phyloP scores from a whole-genome alignment of 2,329 filamentous ascomycete species.

The Pezicula rhizophila region DNA sequence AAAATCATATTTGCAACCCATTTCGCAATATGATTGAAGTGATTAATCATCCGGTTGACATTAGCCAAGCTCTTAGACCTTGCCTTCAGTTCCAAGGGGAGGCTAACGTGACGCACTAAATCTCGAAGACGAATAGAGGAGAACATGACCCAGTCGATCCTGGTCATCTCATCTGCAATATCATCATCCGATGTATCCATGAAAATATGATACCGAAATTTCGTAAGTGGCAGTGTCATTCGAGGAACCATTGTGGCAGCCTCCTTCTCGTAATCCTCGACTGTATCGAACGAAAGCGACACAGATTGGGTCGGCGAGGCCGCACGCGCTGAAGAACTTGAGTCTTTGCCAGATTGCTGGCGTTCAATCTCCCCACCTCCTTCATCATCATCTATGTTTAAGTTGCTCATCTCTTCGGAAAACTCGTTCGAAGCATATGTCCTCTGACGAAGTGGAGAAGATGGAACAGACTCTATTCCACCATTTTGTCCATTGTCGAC shows the following conservation, averaged over 20 bases:
- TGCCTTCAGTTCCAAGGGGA: slow-evolving; percentile 65
- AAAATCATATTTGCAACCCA: slow-evolving; percentile 82
- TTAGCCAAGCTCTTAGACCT: slow-evolving; percentile 74
- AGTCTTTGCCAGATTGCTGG: slow-evolving; percentile 18
- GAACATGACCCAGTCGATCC: slow-evolving; percentile 98
- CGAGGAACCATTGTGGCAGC: slow-evolving; percentile 67
- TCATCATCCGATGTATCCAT: slow-evolving; percentile 82
- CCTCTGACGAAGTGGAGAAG: slow-evolving; percentile 14
- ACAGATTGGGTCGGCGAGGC: slow-evolving; percentile 17
- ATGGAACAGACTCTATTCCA: slow-evolving; percentile 13
- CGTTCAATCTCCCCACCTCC: slow-evolving; percentile 16
- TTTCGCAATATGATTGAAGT: slow-evolving; percentile 81
- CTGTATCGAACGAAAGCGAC: slow-evolving; percentile 47
- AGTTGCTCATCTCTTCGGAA: slow-evolving; percentile 13
- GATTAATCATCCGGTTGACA: slow-evolving; percentile 88
- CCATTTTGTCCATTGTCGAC: slow-evolving; percentile 21
- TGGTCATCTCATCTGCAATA: slow-evolving; percentile 84
- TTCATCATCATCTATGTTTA: slow-evolving; percentile 13
- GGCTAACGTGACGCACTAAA: slow-evolving; percentile 82
- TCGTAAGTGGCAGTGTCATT: slow-evolving; percentile 65
- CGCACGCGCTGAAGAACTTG: slow-evolving; percentile 15
- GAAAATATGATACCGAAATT: slow-evolving; percentile 82
- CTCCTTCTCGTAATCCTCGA: slow-evolving; percentile 76
- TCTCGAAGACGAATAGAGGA: slow-evolving; percentile 90
- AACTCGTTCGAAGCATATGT: slow-evolving; percentile 10